phyloP scores from a whole-genome alignment of 1,139 yeast genomes.

The Yamadazyma spencermartinsiae region DNA sequence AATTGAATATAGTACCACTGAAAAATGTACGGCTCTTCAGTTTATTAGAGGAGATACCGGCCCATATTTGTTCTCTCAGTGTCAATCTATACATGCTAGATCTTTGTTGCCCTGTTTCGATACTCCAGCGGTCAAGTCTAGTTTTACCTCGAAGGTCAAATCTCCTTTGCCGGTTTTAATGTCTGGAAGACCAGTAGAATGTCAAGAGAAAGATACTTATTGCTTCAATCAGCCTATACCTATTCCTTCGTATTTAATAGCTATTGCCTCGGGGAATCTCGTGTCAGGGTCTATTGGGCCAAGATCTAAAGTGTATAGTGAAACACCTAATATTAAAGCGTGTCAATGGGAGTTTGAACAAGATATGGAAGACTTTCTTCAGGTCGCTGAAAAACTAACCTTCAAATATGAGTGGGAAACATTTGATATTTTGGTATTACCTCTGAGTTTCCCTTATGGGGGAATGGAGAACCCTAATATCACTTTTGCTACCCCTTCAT shows the following conservation, averaged over 20 bases:
- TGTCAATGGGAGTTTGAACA: conserved; percentile 40
- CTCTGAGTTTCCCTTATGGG: conserved; percentile 39
- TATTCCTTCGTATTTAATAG: conserved; percentile 37
- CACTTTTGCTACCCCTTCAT: conserved; percentile 39
- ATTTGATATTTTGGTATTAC: conserved; percentile 35
- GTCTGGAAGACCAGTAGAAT: conserved; percentile 34
- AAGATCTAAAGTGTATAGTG: conserved; percentile 34
- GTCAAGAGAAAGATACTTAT: conserved; percentile 15
- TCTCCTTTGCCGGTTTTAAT: conserved; percentile 36
- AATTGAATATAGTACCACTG: conserved; percentile 33
- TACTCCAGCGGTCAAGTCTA: conserved; percentile 41
- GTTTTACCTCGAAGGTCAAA: conserved; percentile 28
- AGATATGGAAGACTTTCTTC: conserved; percentile 36
- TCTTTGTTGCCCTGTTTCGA: conserved; percentile 46
- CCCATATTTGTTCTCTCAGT: conserved; percentile 43
- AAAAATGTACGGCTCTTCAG: conserved; percentile 40
- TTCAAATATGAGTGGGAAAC: conserved; percentile 37
- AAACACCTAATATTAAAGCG: conserved; percentile 24
- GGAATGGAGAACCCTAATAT: conserved; percentile 44
- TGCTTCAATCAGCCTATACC: conserved; percentile 35
- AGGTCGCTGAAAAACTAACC: conserved; percentile 33
- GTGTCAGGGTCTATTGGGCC: conserved; percentile 34
- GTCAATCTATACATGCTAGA: conserved; percentile 46
- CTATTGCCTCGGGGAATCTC: conserved; percentile 37
- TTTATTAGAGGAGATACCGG: conserved; percentile 40